Conservation (phyloP, 1,284 basidiomycete species). For the Trichosporon faecale region DNA sequence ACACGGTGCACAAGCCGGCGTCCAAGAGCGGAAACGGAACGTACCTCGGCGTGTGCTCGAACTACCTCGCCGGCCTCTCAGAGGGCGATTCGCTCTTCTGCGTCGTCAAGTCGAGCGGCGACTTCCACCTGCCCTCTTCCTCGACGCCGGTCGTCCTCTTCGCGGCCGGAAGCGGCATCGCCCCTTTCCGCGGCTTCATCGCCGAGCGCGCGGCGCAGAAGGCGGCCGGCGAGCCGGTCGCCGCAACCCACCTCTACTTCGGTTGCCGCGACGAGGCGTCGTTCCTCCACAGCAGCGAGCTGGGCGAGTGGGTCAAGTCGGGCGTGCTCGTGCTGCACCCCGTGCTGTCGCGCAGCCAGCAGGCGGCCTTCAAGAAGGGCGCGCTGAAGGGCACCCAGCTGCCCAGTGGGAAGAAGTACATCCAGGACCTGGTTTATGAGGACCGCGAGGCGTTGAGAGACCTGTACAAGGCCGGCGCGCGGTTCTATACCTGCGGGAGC, state of each 20-base stretch:
- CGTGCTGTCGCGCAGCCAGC: slow-evolving; percentile 54
- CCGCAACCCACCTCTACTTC: slow-evolving; percentile 56
- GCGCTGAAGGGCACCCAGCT: not conserved
- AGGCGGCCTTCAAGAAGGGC: slow-evolving; percentile 37
- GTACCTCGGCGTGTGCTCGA: slow-evolving; percentile 59
- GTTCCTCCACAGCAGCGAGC: slow-evolving; percentile 56
- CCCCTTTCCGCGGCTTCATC: slow-evolving; percentile 59
- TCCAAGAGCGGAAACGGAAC: slow-evolving; percentile 44
- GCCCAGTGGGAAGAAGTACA: slow-evolving; percentile 55
- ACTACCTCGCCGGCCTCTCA: slow-evolving; percentile 54
- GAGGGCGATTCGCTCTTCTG: slow-evolving; percentile 56
- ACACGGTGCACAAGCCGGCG: slow-evolving; percentile 54
- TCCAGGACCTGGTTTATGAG: slow-evolving; percentile 55
- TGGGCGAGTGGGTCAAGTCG: slow-evolving; percentile 54
- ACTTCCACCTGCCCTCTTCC: slow-evolving; percentile 58
- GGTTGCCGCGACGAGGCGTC: slow-evolving; percentile 57
- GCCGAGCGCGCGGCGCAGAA: slow-evolving; percentile 58
- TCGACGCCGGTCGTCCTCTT: slow-evolving; percentile 56
- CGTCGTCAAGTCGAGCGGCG: slow-evolving; percentile 54
- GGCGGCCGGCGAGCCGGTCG: slow-evolving; percentile 54
- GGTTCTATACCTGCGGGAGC: slow-evolving; percentile 58
- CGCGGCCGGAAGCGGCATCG: slow-evolving; percentile 57
- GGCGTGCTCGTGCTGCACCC: slow-evolving; percentile 57
- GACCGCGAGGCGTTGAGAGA: slow-evolving; percentile 51
- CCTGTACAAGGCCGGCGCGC: slow-evolving; percentile 49